Evolutionary conservation across 208 protist genomes (phyloP).

Genomic region (Trypanosomatidae sp.): DNA sequence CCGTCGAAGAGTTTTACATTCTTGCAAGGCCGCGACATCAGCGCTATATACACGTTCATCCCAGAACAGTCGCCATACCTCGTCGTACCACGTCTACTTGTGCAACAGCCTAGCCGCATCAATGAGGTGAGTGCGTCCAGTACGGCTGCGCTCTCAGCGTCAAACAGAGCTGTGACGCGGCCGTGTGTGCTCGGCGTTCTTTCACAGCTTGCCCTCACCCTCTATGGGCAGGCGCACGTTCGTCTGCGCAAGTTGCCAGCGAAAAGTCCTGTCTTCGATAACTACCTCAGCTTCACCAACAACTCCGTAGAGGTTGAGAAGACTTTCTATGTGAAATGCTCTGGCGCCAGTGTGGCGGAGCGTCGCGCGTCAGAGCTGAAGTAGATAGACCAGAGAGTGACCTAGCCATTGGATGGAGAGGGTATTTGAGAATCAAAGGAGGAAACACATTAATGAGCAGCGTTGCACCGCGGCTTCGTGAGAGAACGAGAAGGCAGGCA

Average conservation of each 20-base stretch:
- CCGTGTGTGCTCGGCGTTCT: conserved; percentile 49
- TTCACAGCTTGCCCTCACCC: conserved; percentile 37
- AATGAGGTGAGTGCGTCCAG: background rate
- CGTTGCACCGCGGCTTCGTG: background rate
- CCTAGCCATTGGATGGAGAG: background rate
- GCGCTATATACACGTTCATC: conserved; percentile 71
- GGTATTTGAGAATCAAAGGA: background rate
- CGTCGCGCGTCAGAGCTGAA: conserved; percentile 25
- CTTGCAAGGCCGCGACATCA: conserved; percentile 67
- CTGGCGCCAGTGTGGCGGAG: conserved; percentile 17
- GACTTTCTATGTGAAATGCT: conserved; percentile 33
- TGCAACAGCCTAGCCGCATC: conserved; percentile 9
- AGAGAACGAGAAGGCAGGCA: background rate
- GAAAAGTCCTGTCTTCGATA: conserved; percentile 49
- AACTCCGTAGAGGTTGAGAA: conserved; percentile 29
- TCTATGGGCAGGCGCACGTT: conserved; percentile 40
- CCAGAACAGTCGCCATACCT: conserved; percentile 78
- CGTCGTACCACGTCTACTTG: conserved; percentile 60
- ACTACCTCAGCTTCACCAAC: conserved; percentile 46
- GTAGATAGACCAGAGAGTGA: background rate
- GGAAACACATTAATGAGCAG: background rate
- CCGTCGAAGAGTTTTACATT: conserved; percentile 69
- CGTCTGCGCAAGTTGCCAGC: conserved; percentile 33
- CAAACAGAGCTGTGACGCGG: conserved; percentile 5
- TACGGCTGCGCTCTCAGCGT: background rate